Evolutionary conservation across 805 yeast genomes (phyloP).

Genomic region (Saccharomycopsis capsularis): DNA sequence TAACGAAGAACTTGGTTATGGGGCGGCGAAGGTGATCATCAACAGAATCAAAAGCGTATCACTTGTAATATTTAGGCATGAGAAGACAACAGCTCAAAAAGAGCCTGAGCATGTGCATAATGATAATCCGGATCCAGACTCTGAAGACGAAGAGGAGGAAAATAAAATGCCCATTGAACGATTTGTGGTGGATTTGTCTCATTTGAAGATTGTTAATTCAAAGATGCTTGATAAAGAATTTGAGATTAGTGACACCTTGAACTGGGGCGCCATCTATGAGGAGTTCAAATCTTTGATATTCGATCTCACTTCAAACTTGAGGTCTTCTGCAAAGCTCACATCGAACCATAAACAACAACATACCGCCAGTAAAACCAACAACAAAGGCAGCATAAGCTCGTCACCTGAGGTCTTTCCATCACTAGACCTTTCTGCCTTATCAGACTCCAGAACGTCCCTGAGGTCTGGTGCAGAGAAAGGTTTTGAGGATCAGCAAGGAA

Average conservation of each 20-base stretch:
- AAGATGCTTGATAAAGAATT: conserved; percentile 2
- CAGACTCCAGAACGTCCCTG: too few species aligned
- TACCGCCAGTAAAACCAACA: too few species aligned
- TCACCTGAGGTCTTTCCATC: background rate
- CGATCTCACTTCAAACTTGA: conserved; percentile 8
- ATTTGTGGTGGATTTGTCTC: conserved; percentile 11
- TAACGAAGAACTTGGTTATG: background rate
- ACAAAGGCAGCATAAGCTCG: background rate
- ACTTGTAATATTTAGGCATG: conserved; percentile 12
- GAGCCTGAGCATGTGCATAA: too few species aligned
- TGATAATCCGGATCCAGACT: too few species aligned
- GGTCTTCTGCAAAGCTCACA: background rate
- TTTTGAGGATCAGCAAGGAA: background rate
- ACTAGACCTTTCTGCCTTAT: background rate
- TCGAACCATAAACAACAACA: too few species aligned
- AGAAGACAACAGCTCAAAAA: background rate
- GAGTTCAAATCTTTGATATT: conserved; percentile 9
- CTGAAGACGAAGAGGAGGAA: background rate
- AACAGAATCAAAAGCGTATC: conserved; percentile 14
- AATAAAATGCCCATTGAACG: conserved; percentile 10
- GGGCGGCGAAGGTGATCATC: background rate
- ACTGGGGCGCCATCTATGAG: conserved; percentile 18
- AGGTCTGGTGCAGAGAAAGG: conserved; percentile 3
- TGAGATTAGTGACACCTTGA: conserved; percentile 1
- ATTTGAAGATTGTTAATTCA: background rate